Percentiles rank a stretch among this genome's conserved stretches.
Evolutionary conservation across 2,329 filamentous ascomycete genomes (phyloP).

Genomic region (Trichoderma guizhouense): DNA sequence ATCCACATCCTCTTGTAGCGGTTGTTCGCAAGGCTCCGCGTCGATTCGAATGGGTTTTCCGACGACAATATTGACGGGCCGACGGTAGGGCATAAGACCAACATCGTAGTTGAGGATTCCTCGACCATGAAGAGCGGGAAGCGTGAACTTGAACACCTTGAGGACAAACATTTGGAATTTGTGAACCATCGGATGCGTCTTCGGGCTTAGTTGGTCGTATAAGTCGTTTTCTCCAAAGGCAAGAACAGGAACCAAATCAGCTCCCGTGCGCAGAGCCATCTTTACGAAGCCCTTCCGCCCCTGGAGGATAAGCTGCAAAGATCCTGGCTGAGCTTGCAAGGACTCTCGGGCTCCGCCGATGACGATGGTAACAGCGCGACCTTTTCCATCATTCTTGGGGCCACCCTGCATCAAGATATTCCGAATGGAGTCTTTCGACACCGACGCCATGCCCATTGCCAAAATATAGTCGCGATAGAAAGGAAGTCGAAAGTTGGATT

Average conservation of each 20-base stretch:
- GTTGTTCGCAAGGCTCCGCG: conserved; percentile 52
- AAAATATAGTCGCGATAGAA: conserved; percentile 95
- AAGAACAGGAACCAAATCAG: conserved; percentile 87
- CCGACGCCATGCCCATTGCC: conserved; percentile 79
- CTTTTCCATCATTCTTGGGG: conserved; percentile 75
- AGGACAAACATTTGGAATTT: conserved; percentile 80
- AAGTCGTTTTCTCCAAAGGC: conserved; percentile 95
- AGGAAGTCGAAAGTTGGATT: conserved; percentile 90
- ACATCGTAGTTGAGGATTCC: conserved; percentile 98
- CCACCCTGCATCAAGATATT: conserved; percentile 82
- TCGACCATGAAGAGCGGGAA: conserved; percentile 84
- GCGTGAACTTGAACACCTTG: conserved; percentile 83
- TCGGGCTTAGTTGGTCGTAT: conserved; percentile 82
- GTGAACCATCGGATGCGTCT: conserved; percentile 74
- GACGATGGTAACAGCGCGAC: conserved; percentile 94
- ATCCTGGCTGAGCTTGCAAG: conserved; percentile 78
- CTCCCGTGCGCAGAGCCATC: conserved; percentile 85
- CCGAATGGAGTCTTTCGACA: conserved; percentile 87
- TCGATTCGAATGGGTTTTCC: conserved; percentile 74
- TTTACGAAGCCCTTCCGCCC: conserved; percentile 91
- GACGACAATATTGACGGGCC: conserved; percentile 84
- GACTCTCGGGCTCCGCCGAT: conserved; percentile 90
- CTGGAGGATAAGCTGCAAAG: conserved; percentile 73
- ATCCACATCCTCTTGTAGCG: conserved; percentile 73
- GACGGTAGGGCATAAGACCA: conserved; percentile 89